These are phyloP conservation scores for Wickerhamiella cacticola DNA, from an alignment of 805 yeast species.

Conservation along the genomic window DNA sequence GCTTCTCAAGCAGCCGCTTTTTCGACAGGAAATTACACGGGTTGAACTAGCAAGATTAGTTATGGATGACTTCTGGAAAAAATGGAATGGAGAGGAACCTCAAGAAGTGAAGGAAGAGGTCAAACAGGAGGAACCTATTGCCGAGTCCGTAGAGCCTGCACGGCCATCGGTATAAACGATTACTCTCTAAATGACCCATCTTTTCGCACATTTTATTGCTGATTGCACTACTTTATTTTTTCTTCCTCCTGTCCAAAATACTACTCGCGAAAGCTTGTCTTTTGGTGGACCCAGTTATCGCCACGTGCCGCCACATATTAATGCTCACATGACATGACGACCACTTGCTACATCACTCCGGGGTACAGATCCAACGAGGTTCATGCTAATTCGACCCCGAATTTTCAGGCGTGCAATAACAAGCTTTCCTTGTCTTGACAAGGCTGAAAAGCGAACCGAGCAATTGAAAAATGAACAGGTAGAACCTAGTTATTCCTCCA, in stretches of 20 bases:
- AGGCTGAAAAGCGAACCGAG: slow-evolving; percentile 39
- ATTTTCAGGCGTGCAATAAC: not conserved
- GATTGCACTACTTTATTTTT: too few relatives aligned
- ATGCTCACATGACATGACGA: slow-evolving; percentile 2
- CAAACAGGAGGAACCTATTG: not conserved
- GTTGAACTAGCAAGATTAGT: slow-evolving; percentile 33
- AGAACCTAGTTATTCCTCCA: slow-evolving; percentile 63
- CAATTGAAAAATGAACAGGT: slow-evolving; percentile 35
- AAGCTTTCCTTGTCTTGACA: slow-evolving; percentile 78
- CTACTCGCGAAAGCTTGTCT: too few relatives aligned
- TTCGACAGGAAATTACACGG: slow-evolving; percentile 32
- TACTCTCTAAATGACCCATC: too few relatives aligned
- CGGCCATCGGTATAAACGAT: too few relatives aligned
- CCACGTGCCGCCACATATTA: too few relatives aligned
- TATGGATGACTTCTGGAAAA: slow-evolving; percentile 33
- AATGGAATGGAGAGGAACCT: slow-evolving; percentile 26
- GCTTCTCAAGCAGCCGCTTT: slow-evolving; percentile 35
- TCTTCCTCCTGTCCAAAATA: too few relatives aligned
- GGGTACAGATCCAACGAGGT: too few relatives aligned
- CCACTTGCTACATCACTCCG: not conserved
- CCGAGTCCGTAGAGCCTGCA: not conserved
- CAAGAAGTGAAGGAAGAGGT: not conserved
- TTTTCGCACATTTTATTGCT: too few relatives aligned
- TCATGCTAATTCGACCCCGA: too few relatives aligned
- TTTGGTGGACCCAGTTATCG: too few relatives aligned